Percentiles rank a stretch among this genome's conserved stretches.
phyloP scores from a whole-genome alignment of 495 filamentous ascomycete genomes.

The Neurospora pannonica region DNA sequence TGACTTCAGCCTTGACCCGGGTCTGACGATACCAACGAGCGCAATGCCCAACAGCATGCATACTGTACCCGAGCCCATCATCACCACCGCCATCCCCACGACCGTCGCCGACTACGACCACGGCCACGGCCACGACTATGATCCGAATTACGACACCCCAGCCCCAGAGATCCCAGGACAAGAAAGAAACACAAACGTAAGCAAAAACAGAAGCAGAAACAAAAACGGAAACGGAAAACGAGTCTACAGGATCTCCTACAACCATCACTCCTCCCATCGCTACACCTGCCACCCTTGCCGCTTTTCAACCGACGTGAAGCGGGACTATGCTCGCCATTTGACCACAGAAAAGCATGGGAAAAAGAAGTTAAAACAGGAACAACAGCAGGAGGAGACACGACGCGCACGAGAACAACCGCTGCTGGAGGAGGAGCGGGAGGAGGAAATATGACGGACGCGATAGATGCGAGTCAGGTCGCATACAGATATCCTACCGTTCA shows the following conservation, averaged over 20 bases:
- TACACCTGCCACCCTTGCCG: background rate
- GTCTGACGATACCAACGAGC: background rate
- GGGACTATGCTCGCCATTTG: background rate
- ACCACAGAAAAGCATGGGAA: background rate
- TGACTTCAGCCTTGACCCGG: background rate
- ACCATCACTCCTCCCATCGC: background rate
- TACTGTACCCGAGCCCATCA: no score
- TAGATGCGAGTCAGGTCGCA: background rate
- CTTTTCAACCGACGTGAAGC: background rate
- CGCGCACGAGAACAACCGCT: background rate
- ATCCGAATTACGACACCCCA: background rate
- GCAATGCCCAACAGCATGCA: background rate
- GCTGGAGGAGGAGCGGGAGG: background rate
- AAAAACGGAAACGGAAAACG: background rate
- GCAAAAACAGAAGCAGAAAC: background rate
- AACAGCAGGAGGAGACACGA: background rate
- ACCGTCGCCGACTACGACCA: background rate
- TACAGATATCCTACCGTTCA: background rate
- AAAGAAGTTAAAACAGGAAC: background rate
- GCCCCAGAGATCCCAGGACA: background rate
- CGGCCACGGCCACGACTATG: background rate
- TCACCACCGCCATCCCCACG: background rate
- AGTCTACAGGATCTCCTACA: background rate
- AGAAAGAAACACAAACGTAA: background rate
- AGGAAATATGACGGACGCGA: background rate